A percentile compares a stretch with the other conserved stretches of the same genome.
These are phyloP conservation scores for Xylaria castorea DNA, from an alignment of 495 filamentous ascomycete species.

Conservation along the genomic window DNA sequence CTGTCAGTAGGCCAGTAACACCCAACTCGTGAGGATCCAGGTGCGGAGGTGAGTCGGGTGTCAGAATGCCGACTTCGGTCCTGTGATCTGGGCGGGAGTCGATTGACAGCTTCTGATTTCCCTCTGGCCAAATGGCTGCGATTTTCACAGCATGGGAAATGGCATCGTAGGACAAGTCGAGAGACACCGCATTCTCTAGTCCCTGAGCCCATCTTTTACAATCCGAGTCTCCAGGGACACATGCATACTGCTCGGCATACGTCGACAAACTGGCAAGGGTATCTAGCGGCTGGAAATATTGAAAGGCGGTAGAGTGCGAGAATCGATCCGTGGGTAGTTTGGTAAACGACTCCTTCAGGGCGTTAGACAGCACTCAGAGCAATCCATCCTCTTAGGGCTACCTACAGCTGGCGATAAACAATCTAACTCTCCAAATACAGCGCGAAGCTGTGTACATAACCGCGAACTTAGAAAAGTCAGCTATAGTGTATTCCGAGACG, in stretches of 20 bases:
- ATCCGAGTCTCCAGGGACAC: slow-evolving; percentile 47
- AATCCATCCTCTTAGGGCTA: slow-evolving; percentile 1
- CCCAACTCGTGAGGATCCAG: slow-evolving; percentile 74
- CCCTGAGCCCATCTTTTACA: slow-evolving; percentile 43
- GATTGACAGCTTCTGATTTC: slow-evolving; percentile 47
- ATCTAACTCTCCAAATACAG: slow-evolving; percentile 65
- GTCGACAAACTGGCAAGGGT: slow-evolving; percentile 60
- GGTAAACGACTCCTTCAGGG: slow-evolving; percentile 69
- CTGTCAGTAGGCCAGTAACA: slow-evolving; percentile 78
- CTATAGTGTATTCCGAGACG: slow-evolving; percentile 17
- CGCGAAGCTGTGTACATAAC: slow-evolving; percentile 67
- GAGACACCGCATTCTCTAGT: slow-evolving; percentile 58
- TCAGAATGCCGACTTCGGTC: slow-evolving; percentile 85
- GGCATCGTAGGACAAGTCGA: slow-evolving; percentile 82
- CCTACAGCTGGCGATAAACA: slow-evolving; percentile 51
- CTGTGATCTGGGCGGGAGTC: slow-evolving; percentile 44
- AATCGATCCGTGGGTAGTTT: slow-evolving; percentile 68
- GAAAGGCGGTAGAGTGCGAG: slow-evolving; percentile 67
- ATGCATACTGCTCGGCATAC: slow-evolving; percentile 66
- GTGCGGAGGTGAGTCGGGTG: slow-evolving; percentile 63
- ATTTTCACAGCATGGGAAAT: slow-evolving; percentile 69
- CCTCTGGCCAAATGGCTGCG: slow-evolving; percentile 65
- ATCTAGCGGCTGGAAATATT: slow-evolving; percentile 71
- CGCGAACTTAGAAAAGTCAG: slow-evolving; percentile 48
- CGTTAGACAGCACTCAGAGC: slow-evolving; percentile 25